A percentile compares a stretch with the other conserved stretches of the same genome.
These are phyloP conservation scores for Mycena filopes DNA, from an alignment of 768 basidiomycete species.

Conservation along the genomic window DNA sequence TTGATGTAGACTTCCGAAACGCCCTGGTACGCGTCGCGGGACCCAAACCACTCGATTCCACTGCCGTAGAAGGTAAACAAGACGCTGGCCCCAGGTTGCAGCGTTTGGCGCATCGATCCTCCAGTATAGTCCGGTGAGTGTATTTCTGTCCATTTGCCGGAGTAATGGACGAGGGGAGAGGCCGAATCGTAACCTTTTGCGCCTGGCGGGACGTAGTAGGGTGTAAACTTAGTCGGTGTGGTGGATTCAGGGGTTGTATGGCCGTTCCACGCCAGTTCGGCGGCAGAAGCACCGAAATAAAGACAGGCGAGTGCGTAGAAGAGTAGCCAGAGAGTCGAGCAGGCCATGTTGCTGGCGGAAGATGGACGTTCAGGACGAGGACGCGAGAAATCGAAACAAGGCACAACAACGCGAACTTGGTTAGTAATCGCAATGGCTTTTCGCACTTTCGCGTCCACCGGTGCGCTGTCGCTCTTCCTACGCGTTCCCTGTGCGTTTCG, in stretches of 20 bases:
- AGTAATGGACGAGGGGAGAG: slow-evolving; percentile 73
- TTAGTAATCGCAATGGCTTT: no score
- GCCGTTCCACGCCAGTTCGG: slow-evolving; percentile 77
- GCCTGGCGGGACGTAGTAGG: slow-evolving; percentile 81
- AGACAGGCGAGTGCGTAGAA: slow-evolving; percentile 24
- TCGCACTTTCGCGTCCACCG: no score
- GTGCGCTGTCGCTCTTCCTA: no score
- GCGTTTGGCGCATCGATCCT: slow-evolving; percentile 62
- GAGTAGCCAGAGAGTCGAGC: slow-evolving; percentile 24
- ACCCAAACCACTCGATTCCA: slow-evolving; percentile 84
- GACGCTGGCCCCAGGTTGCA: slow-evolving; percentile 58
- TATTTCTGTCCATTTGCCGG: slow-evolving; percentile 66
- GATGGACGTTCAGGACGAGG: not conserved
- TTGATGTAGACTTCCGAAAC: slow-evolving; percentile 68
- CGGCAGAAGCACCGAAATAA: slow-evolving; percentile 24
- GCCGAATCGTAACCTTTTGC: slow-evolving; percentile 76
- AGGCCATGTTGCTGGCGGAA: slow-evolving; percentile 22
- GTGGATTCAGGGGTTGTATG: slow-evolving; percentile 62
- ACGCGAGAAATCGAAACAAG: slow-evolving; percentile 6
- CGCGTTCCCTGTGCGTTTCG: no score
- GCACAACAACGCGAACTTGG: slow-evolving; percentile 1
- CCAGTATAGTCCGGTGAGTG: slow-evolving; percentile 63
- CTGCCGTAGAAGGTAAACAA: slow-evolving; percentile 76
- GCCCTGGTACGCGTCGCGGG: slow-evolving; percentile 63
- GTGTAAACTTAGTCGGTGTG: slow-evolving; percentile 60